Base-by-base conservation (phyloP, 2,329 filamentous ascomycete genomes). In the Ophiocordyceps unilateralis region DNA sequence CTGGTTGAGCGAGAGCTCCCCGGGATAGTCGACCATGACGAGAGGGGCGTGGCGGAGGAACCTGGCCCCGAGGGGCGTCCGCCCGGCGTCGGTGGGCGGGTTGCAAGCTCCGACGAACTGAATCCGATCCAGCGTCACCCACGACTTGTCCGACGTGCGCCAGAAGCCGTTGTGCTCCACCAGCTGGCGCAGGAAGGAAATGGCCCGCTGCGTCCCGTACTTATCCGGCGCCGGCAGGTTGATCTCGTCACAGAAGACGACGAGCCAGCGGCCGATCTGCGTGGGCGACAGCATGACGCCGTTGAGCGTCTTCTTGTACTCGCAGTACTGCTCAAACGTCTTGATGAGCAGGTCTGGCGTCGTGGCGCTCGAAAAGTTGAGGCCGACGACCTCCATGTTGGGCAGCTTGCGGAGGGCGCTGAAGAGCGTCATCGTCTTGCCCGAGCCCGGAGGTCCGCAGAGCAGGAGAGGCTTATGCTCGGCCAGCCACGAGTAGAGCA, bases 351-450 rank as follows among this genome's bases (percentile, higher is more conserved):
- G 76, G 60, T 98, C 93, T 1, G 91, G 93, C 1, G 91, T 98
- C 1, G 93, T 99, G 1, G 91, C 93, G 53, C 91, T 98, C 5
- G 93, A 98, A 62, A 99, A 98, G 64, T 99, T 99, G 58, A 99
- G 84, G 41, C 91, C 91, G 26, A 98, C 93, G 45, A 95, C 87
- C 63, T 98, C 91, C 88, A 98, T 95, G 58, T 95, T 95, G 4
- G 89, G 89, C 45, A 98, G 70, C 63, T 98, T 98, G 49, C 91
- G 81, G 43, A 99, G 76, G 28, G 91, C 91, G 58, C 89, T 95
- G 68, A 99, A 99, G 12, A 99, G 69, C 11, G 91, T 99, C 91
- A 99, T 99, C 5, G 91, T 99, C 69, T 99, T 99, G 70, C 91
- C 91, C 42, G 91, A 98, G 67, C 91, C 91, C 45, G 91, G 91